Conservation (phyloP, 768 basidiomycete genomes). For the Lactifluus rugatus region DNA sequence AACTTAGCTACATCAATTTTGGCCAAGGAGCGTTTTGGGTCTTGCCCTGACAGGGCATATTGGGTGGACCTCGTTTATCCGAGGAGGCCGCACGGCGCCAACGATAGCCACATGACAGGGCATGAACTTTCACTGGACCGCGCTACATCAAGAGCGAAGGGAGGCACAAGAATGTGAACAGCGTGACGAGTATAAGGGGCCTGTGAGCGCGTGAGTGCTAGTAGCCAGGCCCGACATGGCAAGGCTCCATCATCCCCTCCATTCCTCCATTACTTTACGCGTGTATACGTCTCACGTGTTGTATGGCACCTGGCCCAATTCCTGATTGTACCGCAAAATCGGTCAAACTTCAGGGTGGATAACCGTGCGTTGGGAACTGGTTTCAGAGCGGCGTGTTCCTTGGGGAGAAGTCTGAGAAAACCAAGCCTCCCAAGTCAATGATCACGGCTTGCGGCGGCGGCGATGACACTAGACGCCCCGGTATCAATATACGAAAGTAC, state of each 20-base stretch:
- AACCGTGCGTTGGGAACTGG: background rate
- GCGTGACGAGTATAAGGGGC: background rate
- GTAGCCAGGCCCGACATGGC: background rate
- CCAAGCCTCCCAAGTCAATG: background rate
- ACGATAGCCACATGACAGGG: background rate
- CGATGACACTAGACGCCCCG: background rate
- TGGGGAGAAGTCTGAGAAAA: background rate
- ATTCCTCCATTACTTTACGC: background rate
- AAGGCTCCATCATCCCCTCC: background rate
- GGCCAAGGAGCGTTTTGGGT: background rate
- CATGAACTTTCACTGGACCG: background rate
- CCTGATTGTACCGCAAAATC: background rate
- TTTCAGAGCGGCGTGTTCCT: background rate
- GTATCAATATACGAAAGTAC: background rate
- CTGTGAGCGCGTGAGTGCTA: background rate
- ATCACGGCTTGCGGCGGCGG: background rate
- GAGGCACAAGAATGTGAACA: background rate
- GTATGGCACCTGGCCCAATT: background rate
- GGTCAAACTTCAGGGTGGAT: background rate
- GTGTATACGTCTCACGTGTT: background rate
- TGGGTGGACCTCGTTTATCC: background rate
- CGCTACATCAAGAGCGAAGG: background rate
- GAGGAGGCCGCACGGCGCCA: background rate
- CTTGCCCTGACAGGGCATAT: background rate
- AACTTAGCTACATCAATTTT: background rate